phyloP scores from a whole-genome alignment of 1,139 yeast genomes.

The Petasospora fabianii region DNA sequence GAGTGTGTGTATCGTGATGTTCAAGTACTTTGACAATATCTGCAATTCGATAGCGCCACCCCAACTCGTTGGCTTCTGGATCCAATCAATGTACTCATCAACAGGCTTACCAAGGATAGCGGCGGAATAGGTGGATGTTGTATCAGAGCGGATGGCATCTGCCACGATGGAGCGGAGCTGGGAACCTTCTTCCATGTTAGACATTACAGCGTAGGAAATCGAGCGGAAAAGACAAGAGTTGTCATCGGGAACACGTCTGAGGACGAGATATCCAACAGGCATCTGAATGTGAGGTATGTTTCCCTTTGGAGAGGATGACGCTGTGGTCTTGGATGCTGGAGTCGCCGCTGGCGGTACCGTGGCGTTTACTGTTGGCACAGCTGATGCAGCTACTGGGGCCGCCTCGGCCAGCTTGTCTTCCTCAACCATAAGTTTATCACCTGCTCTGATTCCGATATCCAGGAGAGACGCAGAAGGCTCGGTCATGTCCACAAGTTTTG shows the following conservation, averaged over 20 bases:
- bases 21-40: conserved; percentile 54
- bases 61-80: conserved; percentile 60
- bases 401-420: conserved; percentile 8
- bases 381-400: background rate
- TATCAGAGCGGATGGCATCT: conserved; percentile 41
- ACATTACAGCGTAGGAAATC: conserved; percentile 50
- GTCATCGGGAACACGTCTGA: conserved; percentile 50
- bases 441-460: conserved; percentile 47
- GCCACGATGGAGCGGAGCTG: conserved; percentile 49
- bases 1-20: conserved; percentile 54
- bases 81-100: conserved; percentile 59
- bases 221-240: conserved; percentile 79
- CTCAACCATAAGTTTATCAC: conserved; percentile 53
- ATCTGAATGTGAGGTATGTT: conserved; percentile 14
- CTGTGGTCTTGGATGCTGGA: background rate
- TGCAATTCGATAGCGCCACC: conserved; percentile 84
- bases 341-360: too few relatives aligned
- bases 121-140: conserved; percentile 46
- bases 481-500: conserved; percentile 39
- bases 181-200: conserved; percentile 36
- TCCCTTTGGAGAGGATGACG: too few relatives aligned
- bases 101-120: conserved; percentile 56
- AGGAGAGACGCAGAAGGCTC: conserved; percentile 27
- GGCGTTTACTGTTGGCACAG: background rate
- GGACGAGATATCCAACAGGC: conserved; percentile 10